Evolutionary conservation across 345 rosid species (phyloP).

Genomic region (Rhodamnia argentea): DNA sequence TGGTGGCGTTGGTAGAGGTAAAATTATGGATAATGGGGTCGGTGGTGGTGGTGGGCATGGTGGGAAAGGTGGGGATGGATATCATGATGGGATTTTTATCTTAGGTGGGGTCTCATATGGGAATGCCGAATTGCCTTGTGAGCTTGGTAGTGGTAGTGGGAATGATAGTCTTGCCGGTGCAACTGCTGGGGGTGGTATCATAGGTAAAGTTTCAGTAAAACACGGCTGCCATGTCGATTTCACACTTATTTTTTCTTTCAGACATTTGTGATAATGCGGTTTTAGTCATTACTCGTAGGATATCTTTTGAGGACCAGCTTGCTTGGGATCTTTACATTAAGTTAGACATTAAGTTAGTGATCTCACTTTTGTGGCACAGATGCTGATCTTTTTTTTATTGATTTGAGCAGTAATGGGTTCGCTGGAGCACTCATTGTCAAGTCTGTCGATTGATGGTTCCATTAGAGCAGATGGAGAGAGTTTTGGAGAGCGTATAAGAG

Average conservation of each 20-base stretch:
- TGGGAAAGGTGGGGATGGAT: conserved; percentile 83
- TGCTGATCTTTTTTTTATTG: background rate
- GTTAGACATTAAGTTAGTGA: background rate
- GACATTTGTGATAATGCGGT: background rate
- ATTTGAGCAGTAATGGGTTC: conserved; percentile 83
- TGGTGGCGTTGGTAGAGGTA: conserved; percentile 81
- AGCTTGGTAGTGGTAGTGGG: conserved; percentile 97
- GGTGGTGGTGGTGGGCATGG: conserved; percentile 97
- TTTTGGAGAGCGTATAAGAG: conserved; percentile 41
- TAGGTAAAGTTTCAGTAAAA: conserved; percentile 35
- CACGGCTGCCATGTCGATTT: background rate
- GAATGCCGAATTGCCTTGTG: conserved; percentile 82
- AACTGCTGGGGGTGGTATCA: conserved; percentile 85
- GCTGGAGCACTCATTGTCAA: conserved; percentile 69
- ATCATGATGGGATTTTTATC: conserved; percentile 54
- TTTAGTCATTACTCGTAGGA: background rate
- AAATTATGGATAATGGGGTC: conserved; percentile 53
- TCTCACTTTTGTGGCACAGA: background rate
- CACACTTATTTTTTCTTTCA: background rate
- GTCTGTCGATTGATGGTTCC: conserved; percentile 67
- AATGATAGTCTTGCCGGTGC: conserved; percentile 51
- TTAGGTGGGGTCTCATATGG: conserved; percentile 76
- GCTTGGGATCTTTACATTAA: background rate
- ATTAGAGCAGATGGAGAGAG: conserved; percentile 79
- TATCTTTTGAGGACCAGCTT: background rate